Base-by-base conservation (phyloP, 164 flowering plant genomes). In the Chimonanthus salicifolius region DNA sequence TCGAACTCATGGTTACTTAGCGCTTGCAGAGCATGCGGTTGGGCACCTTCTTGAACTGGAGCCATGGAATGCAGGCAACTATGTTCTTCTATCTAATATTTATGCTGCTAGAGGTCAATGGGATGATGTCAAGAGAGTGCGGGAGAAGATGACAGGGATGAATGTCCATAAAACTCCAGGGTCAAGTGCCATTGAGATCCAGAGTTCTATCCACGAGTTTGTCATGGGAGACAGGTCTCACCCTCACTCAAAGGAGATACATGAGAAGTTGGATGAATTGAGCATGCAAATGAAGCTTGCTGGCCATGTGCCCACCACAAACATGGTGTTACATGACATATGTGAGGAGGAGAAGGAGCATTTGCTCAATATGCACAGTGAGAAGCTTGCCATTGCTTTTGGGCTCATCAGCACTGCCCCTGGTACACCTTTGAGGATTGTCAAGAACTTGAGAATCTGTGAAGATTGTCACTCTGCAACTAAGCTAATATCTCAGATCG, bases 61-160 rank as follows among this genome's bases (percentile, higher is more conserved):
- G 71, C 83, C 85, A 6, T 70, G 75, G 49, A 76, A 82, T 72
- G 67, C 75, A 9, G 84, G 81, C 4, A 75, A 78, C 65, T 80
- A 78, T 18, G 77, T 82, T 54, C 75, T 78, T 4, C 73, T 78
- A 2, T 78, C 81, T 8, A 82, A 80, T 63, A 71, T 82, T 44
- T 82, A 78, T 63, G 78, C 78, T 20, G 78, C 78, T 15, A 68
- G 62, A 75, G 68, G 75, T 3, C 64, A 58, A 43, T 80, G 81
- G 81, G 75, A 75, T 16, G 78, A 74, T n/a, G 81, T 79, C 2
- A 71, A 78, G 47, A 47, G 50, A 7, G 51, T 80, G 11, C 44
- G 85, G 45, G 74, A 82, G 70, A 70, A 74, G 70, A 82, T 82
- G 85, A 76, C 72, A 72, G 71, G 65, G 49, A 76, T 64, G 66